Percentiles rank a stretch among this genome's conserved stretches.
These are phyloP conservation scores for Allium sativum DNA, from an alignment of 106 monocot species.

Conservation along the genomic window DNA sequence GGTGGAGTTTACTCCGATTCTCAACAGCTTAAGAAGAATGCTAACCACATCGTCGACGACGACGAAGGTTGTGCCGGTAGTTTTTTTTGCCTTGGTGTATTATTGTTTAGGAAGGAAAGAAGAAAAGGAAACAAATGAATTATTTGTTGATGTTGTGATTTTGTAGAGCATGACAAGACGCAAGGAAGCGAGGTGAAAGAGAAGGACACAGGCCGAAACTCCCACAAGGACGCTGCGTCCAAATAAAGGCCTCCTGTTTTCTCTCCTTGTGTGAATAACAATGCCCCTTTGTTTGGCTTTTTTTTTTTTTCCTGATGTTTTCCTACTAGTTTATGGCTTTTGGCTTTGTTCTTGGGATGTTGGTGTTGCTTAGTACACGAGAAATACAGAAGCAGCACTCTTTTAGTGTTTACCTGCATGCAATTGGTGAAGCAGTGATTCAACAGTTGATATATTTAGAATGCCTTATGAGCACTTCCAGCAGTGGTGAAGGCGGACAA, in stretches of 20 bases:
- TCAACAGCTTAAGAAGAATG: not conserved
- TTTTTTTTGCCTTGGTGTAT: not conserved
- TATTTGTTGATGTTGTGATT: constrained; percentile 1
- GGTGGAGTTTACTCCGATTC: constrained; percentile 23
- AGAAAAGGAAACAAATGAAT: not conserved
- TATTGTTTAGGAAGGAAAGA: not conserved
- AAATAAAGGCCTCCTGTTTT: not conserved
- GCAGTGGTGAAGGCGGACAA: no score
- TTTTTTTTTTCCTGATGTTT: no score
- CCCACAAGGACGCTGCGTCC: not conserved
- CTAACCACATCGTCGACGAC: not conserved
- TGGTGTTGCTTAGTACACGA: no score
- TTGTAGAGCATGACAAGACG: constrained; percentile 21
- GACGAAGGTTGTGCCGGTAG: not conserved
- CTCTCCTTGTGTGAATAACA: no score
- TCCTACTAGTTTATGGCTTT: no score
- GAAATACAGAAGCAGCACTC: no score
- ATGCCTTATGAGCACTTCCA: no score
- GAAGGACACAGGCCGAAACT: constrained; percentile 28
- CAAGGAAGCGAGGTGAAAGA: constrained; percentile 33
- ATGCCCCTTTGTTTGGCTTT: no score
- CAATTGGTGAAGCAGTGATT: no score
- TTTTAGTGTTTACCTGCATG: no score
- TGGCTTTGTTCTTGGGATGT: no score
- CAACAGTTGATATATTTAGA: no score